phyloP scores from a whole-genome alignment of 768 basidiomycete species.

The Russula griseocarnosa region DNA sequence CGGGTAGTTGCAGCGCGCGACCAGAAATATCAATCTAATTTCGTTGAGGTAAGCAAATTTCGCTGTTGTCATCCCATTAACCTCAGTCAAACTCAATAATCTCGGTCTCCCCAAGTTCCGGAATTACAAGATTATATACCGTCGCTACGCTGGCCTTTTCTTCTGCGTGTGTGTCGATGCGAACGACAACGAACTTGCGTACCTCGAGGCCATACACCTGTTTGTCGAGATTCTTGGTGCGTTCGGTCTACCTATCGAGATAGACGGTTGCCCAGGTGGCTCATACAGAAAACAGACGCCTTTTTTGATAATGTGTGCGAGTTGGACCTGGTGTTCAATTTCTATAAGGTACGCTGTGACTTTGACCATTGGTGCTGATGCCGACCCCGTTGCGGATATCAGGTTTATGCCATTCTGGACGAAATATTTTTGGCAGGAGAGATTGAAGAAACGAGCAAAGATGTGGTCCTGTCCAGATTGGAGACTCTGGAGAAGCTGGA shows the following conservation, averaged over 20 bases:
- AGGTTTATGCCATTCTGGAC: slow-evolving; percentile 98
- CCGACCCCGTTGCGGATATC: neutral
- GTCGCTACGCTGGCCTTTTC: slow-evolving; percentile 95
- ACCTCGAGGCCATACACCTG: slow-evolving; percentile 95
- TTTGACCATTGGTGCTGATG: neutral
- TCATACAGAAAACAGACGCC: slow-evolving; percentile 56
- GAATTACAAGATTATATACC: slow-evolving; percentile 96
- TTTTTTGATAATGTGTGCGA: slow-evolving; percentile 99
- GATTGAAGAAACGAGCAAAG: slow-evolving; percentile 97
- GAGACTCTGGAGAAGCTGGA: slow-evolving; percentile 94
- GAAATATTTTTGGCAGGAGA: slow-evolving; percentile 98
- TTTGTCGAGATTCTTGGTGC: slow-evolving; percentile 96
- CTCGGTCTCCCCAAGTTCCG: slow-evolving; percentile 68
- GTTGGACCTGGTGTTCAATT: slow-evolving; percentile 96
- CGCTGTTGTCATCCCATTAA: neutral
- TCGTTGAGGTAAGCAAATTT: slow-evolving; percentile 76
- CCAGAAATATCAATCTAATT: slow-evolving; percentile 99
- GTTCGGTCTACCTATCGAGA: slow-evolving; percentile 31
- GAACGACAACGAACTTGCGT: slow-evolving; percentile 97
- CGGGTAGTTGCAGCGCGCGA: slow-evolving; percentile 92
- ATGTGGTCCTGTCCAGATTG: slow-evolving; percentile 85
- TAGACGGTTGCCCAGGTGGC: slow-evolving; percentile 11
- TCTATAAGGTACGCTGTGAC: slow-evolving; percentile 71
- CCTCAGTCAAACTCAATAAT: slow-evolving; percentile 15
- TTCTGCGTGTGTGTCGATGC: slow-evolving; percentile 97